Base-by-base conservation (phyloP, 2,329 filamentous ascomycete species). In the Tolypocladium amazonense region DNA sequence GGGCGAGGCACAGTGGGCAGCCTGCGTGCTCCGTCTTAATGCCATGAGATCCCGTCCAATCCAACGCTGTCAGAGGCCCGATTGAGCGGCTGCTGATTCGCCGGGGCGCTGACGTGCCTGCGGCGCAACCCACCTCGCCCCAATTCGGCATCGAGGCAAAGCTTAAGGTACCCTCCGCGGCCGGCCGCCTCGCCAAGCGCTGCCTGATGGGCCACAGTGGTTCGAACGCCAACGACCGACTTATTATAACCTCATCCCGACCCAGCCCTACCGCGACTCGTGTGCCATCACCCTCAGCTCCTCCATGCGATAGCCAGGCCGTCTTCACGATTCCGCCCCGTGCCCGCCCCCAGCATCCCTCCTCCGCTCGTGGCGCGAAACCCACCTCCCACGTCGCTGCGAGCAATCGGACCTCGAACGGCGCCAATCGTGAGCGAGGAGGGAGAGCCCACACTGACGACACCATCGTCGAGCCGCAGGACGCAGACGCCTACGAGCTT, bases 401-500 rank as follows among this genome's bases (percentile, higher is more conserved):
- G 38, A 62, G 65, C 60, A 62, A 62, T 61, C 65, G 63, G 60
- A 60, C 58, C 58, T 62, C 63, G 62, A 69, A 61, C 63, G 62
- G 64, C 64, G 61, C 64, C 65, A 64, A 58, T 61, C 60, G 66
- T 62, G 68, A 69, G 63, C 66, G 73, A 72, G 73, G 73, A 75
- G 73, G 73, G 73, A 74, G 62, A 56, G 63, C 60, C 41, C 15
- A 58, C 54, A 37, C 20, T 33, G 38, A 60, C 47, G 53, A 60
- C 58, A 37, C 38, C 43, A 57, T 59, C 56, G 58, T 58, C 39
- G 47, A 58, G 56, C 41, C 37, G 43, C 47, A 56, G 30, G 58
- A 56, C 52, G 58, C 59, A 50, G 67, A 72, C 50, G 63, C 66
- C 39, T 77, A 75, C 69, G 77, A 80, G 64, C 75, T 82, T 55